Percentiles rank a stretch among this genome's conserved stretches.
These are phyloP conservation scores for Tolypocladium ophioglossoides DNA, from an alignment of 2,329 filamentous ascomycete species.

Conservation along the genomic window DNA sequence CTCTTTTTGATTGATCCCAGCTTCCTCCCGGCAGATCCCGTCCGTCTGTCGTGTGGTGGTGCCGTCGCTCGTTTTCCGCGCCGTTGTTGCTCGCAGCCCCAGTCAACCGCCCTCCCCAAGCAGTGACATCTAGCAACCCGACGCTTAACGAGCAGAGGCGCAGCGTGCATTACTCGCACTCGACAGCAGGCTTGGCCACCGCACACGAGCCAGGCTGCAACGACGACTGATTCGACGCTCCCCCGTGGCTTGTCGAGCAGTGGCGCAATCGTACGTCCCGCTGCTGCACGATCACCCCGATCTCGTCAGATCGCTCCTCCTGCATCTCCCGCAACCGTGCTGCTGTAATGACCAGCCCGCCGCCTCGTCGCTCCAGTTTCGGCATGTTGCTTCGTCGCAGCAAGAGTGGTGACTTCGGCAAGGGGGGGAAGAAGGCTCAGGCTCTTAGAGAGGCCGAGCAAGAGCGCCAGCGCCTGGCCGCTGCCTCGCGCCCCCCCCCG, in stretches of 20 bases:
- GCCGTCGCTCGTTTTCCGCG: background rate
- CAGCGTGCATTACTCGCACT: background rate
- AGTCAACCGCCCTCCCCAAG: background rate
- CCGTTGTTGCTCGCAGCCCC: too few species aligned
- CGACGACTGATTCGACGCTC: background rate
- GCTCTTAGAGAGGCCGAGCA: constrained; percentile 39
- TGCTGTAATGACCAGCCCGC: constrained; percentile 18
- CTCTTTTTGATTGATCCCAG: background rate
- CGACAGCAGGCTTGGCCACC: background rate
- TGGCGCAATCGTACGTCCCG: background rate
- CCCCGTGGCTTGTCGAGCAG: background rate
- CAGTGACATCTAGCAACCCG: background rate
- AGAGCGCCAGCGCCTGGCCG: constrained; percentile 38
- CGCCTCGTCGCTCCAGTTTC: constrained; percentile 31
- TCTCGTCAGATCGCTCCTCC: constrained; percentile 9
- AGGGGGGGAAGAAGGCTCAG: constrained; percentile 49
- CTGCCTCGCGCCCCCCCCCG: constrained; percentile 35
- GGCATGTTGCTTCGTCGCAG: constrained; percentile 55
- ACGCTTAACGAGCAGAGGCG: background rate
- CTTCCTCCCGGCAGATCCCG: background rate
- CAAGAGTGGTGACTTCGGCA: constrained; percentile 56
- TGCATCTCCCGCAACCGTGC: constrained; percentile 4
- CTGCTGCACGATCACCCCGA: constrained; percentile 3
- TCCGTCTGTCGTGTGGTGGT: background rate
- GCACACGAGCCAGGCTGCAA: background rate